Conservation (phyloP, 75 land plant genomes). For the Pseudotsuga menziesii region DNA sequence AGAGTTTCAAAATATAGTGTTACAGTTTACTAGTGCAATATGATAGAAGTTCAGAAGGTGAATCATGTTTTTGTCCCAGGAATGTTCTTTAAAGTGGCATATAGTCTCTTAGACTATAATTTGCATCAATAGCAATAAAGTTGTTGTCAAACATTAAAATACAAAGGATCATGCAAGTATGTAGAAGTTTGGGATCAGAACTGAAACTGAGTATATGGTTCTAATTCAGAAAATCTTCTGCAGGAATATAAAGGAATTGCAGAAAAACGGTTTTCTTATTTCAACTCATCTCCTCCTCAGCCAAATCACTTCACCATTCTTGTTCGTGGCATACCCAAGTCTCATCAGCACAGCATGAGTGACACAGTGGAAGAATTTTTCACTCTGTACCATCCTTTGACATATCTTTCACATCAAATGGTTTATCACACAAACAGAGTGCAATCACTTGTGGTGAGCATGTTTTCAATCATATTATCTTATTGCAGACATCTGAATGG, state of each 20-base stretch:
- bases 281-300: constrained; percentile 47
- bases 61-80: background rate
- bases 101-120: no score
- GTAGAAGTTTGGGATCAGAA: background rate
- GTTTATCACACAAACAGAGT: constrained; percentile 50
- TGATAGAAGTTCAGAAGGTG: background rate
- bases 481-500: background rate
- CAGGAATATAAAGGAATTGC: constrained; percentile 80
- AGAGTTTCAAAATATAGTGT: background rate
- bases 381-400: constrained; percentile 56
- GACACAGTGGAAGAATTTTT: constrained; percentile 69
- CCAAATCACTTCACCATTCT: constrained; percentile 81
- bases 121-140: background rate
- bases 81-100: background rate
- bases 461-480: background rate
- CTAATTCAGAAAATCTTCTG: constrained; percentile 1
- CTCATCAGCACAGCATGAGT: constrained; percentile 44
- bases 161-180: background rate
- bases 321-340: constrained; percentile 62
- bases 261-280: constrained; percentile 47
- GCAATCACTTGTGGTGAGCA: constrained; percentile 57
- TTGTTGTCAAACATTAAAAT: background rate
- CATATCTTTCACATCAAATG: constrained; percentile 87
- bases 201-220: background rate
- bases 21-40: constrained; percentile 2